Percentiles rank a stretch among this genome's conserved stretches.
phyloP scores from a whole-genome alignment of 164 flowering plant species.

The Aristolochia contorta region DNA sequence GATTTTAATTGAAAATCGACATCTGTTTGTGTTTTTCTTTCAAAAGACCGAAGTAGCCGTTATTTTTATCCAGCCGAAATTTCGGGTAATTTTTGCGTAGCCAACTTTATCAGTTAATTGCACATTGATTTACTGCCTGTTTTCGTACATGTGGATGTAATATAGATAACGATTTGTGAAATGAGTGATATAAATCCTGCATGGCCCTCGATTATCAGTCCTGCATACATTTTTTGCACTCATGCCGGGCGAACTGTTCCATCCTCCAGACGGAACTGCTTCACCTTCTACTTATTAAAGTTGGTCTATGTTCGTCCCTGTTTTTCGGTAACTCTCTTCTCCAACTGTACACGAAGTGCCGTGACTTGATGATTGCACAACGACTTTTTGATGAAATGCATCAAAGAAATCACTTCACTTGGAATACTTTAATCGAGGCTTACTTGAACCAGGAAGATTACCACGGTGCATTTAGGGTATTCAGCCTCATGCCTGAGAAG shows the following conservation, averaged over 20 bases:
- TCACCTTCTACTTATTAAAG: constrained; percentile 54
- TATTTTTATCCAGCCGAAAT: too few relatives aligned
- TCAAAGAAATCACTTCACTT: constrained; percentile 46
- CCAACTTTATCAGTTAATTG: too few relatives aligned
- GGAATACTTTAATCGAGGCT: constrained; percentile 69
- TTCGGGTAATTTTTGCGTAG: too few relatives aligned
- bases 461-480: constrained; percentile 26
- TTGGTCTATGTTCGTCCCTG: constrained; percentile 38
- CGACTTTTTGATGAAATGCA: constrained; percentile 65
- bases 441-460: constrained; percentile 31
- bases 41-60: too few relatives aligned
- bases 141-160: too few relatives aligned
- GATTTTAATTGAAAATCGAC: too few relatives aligned
- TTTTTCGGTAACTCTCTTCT: constrained; percentile 48
- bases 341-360: constrained; percentile 44
- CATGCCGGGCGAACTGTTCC: constrained; percentile 27
- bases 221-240: constrained; percentile 28
- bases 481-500: constrained; percentile 47
- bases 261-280: constrained; percentile 39
- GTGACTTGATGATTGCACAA: constrained; percentile 22
- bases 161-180: not conserved
- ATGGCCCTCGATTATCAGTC: constrained; percentile 23
- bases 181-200: not conserved
- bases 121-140: too few relatives aligned
- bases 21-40: too few relatives aligned